Evolutionary conservation across 768 basidiomycete species (phyloP), one percentile per base, ranked within the genome.

Genomic region (Boletus rubroflammeus): DNA sequence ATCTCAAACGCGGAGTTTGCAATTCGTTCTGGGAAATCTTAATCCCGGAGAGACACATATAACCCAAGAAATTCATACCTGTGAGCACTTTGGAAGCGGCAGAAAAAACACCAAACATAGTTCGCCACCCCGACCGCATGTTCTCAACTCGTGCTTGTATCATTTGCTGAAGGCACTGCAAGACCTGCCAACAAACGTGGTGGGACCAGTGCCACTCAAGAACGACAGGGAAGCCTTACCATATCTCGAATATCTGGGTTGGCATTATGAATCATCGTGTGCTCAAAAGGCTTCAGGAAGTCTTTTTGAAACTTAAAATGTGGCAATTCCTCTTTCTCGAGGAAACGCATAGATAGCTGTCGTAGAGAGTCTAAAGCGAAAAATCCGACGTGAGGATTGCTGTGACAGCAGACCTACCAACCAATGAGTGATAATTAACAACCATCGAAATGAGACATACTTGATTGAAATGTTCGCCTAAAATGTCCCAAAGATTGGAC

Each of bases 241-340:
- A 99, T 91, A 67, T 99, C 97, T 46, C 97, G 83, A 43, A 96
- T 85, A 60, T 98, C 97, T 6, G 93, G 90, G 69, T 98, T 96
- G 53, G 87, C 81, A 70, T 98, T 99, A 67, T 98, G 90, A 41
- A 88, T 80, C 92, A 99, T 99, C 1, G 97, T 95, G 68, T 97
- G 88, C 72, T 98, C 95, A 68, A 98, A 99, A 0, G 97, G 97
- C 66, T 93, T 92, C 57, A 99, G 73, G 74, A 99, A 99, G 68
- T 99, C 96, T 72, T 98, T 99, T 66, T 99, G 97, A 72, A 99
- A 99, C 66, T 95, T 93, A 81, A 98, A 99, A 73, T 98, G 94
- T 2, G 94, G 84, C 55, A 99, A 68, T 70, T 99, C 97, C 66
- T 98, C 97, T 71, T 98, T 99, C 73, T 98, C 97, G 63, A 99